A percentile compares a stretch with the other conserved stretches of the same genome.
Evolutionary conservation across 208 protist species (phyloP).

Genomic region (Leishmania major): DNA sequence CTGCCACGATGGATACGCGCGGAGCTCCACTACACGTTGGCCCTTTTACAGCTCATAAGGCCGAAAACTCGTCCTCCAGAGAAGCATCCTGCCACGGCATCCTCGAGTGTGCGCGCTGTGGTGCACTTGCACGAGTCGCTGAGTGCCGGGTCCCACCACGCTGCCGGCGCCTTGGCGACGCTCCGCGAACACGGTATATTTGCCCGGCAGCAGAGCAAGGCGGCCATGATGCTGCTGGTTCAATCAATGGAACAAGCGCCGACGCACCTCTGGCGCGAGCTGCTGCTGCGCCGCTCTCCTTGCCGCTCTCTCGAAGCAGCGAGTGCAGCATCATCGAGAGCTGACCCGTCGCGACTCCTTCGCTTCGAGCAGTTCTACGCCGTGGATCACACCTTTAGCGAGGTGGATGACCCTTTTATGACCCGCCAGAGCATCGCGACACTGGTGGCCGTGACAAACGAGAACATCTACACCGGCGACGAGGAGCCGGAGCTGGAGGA

Average conservation of each 20-base stretch:
- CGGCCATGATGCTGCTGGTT: slow-evolving; percentile 41
- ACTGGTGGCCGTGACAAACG: slow-evolving; percentile 39
- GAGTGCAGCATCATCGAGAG: not conserved
- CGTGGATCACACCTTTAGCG: slow-evolving; percentile 43
- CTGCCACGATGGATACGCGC: slow-evolving; percentile 20
- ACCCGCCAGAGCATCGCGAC: slow-evolving; percentile 32
- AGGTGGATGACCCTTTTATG: slow-evolving; percentile 54
- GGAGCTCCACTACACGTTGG: slow-evolving; percentile 34
- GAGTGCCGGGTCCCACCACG: slow-evolving; percentile 53
- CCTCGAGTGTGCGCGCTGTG: slow-evolving; percentile 17
- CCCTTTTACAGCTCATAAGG: slow-evolving; percentile 21
- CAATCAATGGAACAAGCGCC: slow-evolving; percentile 28
- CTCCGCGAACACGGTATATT: slow-evolving; percentile 73
- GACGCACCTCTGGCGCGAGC: slow-evolving; percentile 43
- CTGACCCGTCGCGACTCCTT: slow-evolving; percentile 38
- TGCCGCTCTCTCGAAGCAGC: not conserved
- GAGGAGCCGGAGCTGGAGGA: slow-evolving; percentile 27
- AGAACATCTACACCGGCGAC: slow-evolving; percentile 21
- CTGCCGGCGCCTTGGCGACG: slow-evolving; percentile 56
- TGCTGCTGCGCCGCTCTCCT: slow-evolving; percentile 24
- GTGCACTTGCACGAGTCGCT: slow-evolving; percentile 45
- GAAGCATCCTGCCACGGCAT: not conserved
- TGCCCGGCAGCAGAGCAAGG: slow-evolving; percentile 43
- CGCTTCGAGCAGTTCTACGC: slow-evolving; percentile 64
- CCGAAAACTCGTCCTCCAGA: not conserved